These are phyloP conservation scores for Trichosporon ovoides DNA, from an alignment of 1,284 basidiomycete species.

Conservation along the genomic window DNA sequence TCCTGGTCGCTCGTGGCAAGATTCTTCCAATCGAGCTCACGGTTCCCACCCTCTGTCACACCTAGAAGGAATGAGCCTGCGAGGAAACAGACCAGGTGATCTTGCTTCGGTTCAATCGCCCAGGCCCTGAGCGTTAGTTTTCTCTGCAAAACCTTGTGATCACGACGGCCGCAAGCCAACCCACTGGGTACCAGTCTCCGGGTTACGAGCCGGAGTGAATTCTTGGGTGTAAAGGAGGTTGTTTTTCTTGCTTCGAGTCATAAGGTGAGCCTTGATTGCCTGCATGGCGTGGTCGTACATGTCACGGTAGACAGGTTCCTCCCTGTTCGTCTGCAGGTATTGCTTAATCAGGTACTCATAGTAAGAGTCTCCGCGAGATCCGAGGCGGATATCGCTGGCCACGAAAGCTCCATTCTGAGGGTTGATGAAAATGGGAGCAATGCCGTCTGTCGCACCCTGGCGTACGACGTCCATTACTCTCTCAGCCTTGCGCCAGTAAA, in stretches of 20 bases:
- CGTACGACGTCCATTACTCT: slow-evolving; percentile 54
- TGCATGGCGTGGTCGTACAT: slow-evolving; percentile 83
- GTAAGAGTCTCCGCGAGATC: slow-evolving; percentile 88
- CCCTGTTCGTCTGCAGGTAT: slow-evolving; percentile 57
- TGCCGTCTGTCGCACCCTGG: slow-evolving; percentile 49
- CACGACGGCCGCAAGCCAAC: slow-evolving; percentile 14
- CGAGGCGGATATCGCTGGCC: slow-evolving; percentile 74
- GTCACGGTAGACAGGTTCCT: slow-evolving; percentile 73
- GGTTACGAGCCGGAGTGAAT: slow-evolving; percentile 51
- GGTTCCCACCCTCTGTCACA: slow-evolving; percentile 65
- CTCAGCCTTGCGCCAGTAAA: slow-evolving; percentile 79
- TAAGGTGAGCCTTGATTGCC: slow-evolving; percentile 70
- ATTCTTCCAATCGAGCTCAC: slow-evolving; percentile 28
- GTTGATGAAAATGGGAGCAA: slow-evolving; percentile 80
- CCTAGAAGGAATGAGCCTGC: slow-evolving; percentile 88
- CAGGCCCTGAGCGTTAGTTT: slow-evolving; percentile 56
- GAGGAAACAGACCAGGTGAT: slow-evolving; percentile 93
- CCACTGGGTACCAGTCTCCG: slow-evolving; percentile 35
- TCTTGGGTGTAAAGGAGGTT: slow-evolving; percentile 76
- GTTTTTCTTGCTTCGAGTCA: slow-evolving; percentile 59
- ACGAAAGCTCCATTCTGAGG: slow-evolving; percentile 64
- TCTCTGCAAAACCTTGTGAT: too few relatives aligned
- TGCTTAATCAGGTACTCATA: slow-evolving; percentile 88
- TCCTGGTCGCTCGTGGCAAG: slow-evolving; percentile 58
- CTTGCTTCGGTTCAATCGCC: slow-evolving; percentile 77